Evolutionary conservation across 1,139 yeast species (phyloP).

Genomic region (Kodamaea alishanica): DNA sequence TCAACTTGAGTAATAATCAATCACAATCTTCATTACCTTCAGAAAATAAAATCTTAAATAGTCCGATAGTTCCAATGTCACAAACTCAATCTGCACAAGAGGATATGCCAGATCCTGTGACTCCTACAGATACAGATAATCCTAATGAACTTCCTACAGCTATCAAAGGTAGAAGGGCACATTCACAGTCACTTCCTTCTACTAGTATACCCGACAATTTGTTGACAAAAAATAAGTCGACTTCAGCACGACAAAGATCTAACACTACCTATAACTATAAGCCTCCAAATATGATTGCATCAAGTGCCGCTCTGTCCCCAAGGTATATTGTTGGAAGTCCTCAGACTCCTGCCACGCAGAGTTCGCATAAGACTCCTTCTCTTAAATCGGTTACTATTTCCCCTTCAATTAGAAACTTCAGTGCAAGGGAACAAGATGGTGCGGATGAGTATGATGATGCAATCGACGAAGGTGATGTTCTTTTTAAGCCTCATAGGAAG

Average conservation of each 20-base stretch:
- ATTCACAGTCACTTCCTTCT: slow-evolving; percentile 36
- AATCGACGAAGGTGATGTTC: slow-evolving; percentile 1
- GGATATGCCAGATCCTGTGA: slow-evolving; percentile 1
- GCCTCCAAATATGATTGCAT: slow-evolving; percentile 12
- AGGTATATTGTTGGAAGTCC: slow-evolving; percentile 6
- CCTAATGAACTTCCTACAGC: neutral
- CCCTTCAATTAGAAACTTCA: slow-evolving; percentile 27
- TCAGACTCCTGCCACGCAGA: slow-evolving; percentile 8
- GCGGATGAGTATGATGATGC: neutral
- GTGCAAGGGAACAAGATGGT: slow-evolving; percentile 1
- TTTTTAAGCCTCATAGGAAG: neutral
- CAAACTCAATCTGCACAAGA: slow-evolving; percentile 4
- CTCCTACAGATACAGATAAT: slow-evolving; percentile 3
- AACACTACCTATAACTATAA: slow-evolving; percentile 21
- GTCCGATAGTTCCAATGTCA: slow-evolving; percentile 34
- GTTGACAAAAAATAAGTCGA: slow-evolving; percentile 4
- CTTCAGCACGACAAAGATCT: slow-evolving; percentile 20
- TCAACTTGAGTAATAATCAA: slow-evolving; percentile 10
- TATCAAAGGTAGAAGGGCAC: slow-evolving; percentile 22
- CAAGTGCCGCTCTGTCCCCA: slow-evolving; percentile 1
- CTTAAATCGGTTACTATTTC: slow-evolving; percentile 40
- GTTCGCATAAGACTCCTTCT: slow-evolving; percentile 27
- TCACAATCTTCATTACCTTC: slow-evolving; percentile 13
- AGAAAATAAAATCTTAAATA: slow-evolving; percentile 31
- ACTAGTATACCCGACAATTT: slow-evolving; percentile 7